phyloP scores from a whole-genome alignment of 2,329 filamentous ascomycete genomes.

The Fusarium neocosmosporiellum region DNA sequence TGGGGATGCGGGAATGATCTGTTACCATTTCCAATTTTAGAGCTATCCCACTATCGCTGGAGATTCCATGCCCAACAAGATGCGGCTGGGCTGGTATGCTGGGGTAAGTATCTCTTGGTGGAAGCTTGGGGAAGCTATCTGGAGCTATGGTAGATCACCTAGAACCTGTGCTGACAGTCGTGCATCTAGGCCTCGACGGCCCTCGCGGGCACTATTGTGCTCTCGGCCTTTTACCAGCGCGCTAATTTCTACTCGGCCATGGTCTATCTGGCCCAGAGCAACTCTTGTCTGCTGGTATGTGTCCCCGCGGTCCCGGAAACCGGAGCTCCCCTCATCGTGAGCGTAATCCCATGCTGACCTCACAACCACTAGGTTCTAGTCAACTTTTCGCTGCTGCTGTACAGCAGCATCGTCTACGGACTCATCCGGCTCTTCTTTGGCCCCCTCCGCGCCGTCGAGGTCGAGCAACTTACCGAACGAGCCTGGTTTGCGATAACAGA shows the following conservation, averaged over 20 bases:
- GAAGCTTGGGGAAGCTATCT: slow-evolving; percentile 39
- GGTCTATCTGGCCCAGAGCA: slow-evolving; percentile 96
- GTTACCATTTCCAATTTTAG: slow-evolving; percentile 14
- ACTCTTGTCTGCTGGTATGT: slow-evolving; percentile 89
- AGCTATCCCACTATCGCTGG: slow-evolving; percentile 22
- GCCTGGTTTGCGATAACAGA: slow-evolving; percentile 98
- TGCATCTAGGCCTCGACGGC: slow-evolving; percentile 77
- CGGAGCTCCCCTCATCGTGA: not conserved
- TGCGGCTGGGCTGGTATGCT: slow-evolving; percentile 71
- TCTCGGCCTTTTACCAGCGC: slow-evolving; percentile 93
- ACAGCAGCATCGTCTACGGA: slow-evolving; percentile 83
- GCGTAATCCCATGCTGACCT: slow-evolving; percentile 14
- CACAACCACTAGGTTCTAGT: slow-evolving; percentile 76
- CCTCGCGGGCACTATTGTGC: slow-evolving; percentile 83
- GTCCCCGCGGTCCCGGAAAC: slow-evolving; percentile 1
- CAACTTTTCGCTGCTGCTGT: slow-evolving; percentile 87
- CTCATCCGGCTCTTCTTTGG: slow-evolving; percentile 93
- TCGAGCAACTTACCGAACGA: slow-evolving; percentile 96
- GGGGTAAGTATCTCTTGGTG: slow-evolving; percentile 59
- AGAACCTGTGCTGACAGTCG: slow-evolving; percentile 32
- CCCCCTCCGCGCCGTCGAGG: slow-evolving; percentile 89
- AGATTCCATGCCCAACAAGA: slow-evolving; percentile 53
- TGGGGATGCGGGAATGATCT: slow-evolving; percentile 40
- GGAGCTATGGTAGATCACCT: slow-evolving; percentile 35
- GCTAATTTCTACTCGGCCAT: slow-evolving; percentile 99